Conservation (phyloP, 805 yeast species). For the Jamesozyma jinghongensis region DNA sequence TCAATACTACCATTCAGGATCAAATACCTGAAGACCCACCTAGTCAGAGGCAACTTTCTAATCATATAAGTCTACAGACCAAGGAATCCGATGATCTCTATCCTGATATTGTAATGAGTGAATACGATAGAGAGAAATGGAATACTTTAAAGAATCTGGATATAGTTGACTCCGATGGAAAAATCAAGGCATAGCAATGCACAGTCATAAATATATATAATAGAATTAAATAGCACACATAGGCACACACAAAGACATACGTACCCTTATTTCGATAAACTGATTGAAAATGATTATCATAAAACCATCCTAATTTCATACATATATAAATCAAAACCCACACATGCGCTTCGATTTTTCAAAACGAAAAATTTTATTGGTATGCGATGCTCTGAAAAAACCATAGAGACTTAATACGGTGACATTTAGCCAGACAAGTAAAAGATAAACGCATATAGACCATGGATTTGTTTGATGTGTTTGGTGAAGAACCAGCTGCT, state of each 20-base stretch:
- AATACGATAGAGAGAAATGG: constrained; percentile 32
- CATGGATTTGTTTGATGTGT: constrained; percentile 27
- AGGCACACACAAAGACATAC: background rate
- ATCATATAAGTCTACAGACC: constrained; percentile 7
- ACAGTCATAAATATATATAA: background rate
- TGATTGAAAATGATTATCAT: too few relatives aligned
- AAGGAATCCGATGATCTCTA: constrained; percentile 12
- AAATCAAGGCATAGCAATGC: background rate
- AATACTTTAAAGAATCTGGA: constrained; percentile 10
- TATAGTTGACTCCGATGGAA: constrained; percentile 6
- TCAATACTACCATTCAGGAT: constrained; percentile 2
- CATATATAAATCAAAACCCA: background rate
- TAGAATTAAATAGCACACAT: background rate
- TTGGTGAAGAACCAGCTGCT: constrained; percentile 23
- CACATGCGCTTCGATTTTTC: background rate
- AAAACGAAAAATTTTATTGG: background rate
- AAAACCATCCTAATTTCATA: too few relatives aligned
- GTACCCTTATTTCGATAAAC: background rate
- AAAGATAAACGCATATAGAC: background rate
- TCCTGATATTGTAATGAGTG: constrained; percentile 25
- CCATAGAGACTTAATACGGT: too few relatives aligned
- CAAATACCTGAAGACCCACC: background rate
- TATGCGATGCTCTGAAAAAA: background rate
- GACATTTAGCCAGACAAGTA: background rate
- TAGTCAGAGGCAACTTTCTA: constrained; percentile 5